These are phyloP conservation scores for Logfia minima DNA, from an alignment of 129 eudicot species.

Conservation along the genomic window DNA sequence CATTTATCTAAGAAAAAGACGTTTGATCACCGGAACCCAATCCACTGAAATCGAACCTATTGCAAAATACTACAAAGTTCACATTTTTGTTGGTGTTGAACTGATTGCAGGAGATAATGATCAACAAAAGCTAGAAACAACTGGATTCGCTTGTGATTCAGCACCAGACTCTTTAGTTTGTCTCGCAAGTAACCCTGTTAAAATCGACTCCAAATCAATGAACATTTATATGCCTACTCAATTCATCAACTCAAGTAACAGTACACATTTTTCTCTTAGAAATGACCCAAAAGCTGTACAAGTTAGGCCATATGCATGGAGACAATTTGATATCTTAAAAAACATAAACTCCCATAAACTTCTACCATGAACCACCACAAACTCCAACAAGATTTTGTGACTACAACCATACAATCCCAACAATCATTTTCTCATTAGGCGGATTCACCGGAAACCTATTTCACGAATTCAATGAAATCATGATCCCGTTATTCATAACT, in stretches of 20 bases:
- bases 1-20: not conserved
- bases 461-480: constrained; percentile 62
- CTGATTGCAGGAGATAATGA: constrained; percentile 42
- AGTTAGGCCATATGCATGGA: constrained; percentile 34
- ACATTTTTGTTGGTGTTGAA: not conserved
- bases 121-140: constrained; percentile 40
- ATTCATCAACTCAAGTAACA: not conserved
- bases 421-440: constrained; percentile 53
- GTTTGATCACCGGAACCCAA: too few relatives aligned
- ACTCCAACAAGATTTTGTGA: constrained; percentile 6
- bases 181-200: constrained; percentile 40
- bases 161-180: constrained; percentile 37
- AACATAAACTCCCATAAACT: constrained; percentile 33
- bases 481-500: constrained; percentile 65
- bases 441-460: constrained; percentile 59
- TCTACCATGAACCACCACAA: constrained; percentile 27
- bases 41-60: too few relatives aligned
- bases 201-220: constrained; percentile 43
- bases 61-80: not conserved
- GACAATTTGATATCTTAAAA: constrained; percentile 21
- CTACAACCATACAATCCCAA: constrained; percentile 44
- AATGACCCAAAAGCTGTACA: constrained; percentile 10
- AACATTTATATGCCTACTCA: constrained; percentile 22
- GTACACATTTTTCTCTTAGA: not conserved
- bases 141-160: constrained; percentile 48